A percentile compares a stretch with the other conserved stretches of the same genome.
Evolutionary conservation across 805 yeast genomes (phyloP).

Genomic region (Hanseniaspora occidentalis): DNA sequence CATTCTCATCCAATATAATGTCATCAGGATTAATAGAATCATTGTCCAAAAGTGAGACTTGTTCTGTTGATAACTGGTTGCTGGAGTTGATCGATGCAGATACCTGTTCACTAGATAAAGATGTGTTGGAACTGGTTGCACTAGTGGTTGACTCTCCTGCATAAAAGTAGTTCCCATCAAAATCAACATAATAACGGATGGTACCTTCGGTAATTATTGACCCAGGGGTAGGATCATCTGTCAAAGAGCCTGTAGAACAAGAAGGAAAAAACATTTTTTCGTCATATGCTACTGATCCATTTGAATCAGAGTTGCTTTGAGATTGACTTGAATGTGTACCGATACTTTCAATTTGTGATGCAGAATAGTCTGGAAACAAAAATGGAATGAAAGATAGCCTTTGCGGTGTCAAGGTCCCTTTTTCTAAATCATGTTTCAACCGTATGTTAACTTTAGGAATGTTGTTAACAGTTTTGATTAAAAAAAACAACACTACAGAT

Average conservation of each 20-base stretch:
- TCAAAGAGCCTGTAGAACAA: neutral
- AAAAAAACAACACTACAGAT: neutral
- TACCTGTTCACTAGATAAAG: no score
- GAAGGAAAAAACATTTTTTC: neutral
- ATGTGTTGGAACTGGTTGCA: conserved; percentile 1
- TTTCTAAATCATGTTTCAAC: neutral
- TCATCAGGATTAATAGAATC: conserved; percentile 9
- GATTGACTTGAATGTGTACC: no score
- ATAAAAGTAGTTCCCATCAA: conserved; percentile 17
- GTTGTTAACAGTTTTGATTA: neutral
- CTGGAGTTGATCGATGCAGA: no score
- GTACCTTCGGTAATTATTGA: neutral
- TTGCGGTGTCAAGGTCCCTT: neutral
- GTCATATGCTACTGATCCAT: neutral
- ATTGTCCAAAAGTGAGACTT: conserved; percentile 7
- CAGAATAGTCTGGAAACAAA: neutral
- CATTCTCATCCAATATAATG: conserved; percentile 14
- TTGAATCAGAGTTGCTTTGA: no score
- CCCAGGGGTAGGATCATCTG: neutral
- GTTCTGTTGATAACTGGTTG: no score
- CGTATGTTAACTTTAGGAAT: neutral
- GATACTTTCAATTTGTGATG: no score
- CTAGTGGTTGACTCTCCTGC: conserved; percentile 7
- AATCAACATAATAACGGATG: conserved; percentile 14
- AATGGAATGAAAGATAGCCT: neutral